Percentiles rank a stretch among this genome's conserved stretches.
phyloP scores from a whole-genome alignment of 495 filamentous ascomycete species.

The Friedmanniomyces simplex region DNA sequence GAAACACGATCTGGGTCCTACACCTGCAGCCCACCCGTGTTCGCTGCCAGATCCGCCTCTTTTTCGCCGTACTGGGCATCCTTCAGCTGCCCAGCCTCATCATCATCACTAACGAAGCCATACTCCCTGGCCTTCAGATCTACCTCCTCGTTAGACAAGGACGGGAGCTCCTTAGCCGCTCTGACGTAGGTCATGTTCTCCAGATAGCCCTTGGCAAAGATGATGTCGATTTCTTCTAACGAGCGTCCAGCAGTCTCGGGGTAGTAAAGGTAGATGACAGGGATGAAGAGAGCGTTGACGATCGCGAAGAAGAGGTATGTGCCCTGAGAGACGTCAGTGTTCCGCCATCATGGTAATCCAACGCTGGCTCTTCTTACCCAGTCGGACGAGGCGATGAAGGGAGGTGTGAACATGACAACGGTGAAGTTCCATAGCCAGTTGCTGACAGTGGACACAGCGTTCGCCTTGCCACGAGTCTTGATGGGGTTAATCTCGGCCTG shows the following conservation, averaged over 20 bases:
- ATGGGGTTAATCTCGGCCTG: slow-evolving; percentile 49
- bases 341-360: no score
- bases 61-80: no score
- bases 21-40: no score
- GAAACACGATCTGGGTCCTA: no score
- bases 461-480: slow-evolving; percentile 43
- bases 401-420: slow-evolving; percentile 30
- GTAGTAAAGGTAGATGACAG: slow-evolving; percentile 67
- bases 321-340: no score
- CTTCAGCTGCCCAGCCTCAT: not conserved
- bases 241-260: slow-evolving; percentile 60
- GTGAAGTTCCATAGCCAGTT: slow-evolving; percentile 47
- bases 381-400: no score
- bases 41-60: no score
- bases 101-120: not conserved
- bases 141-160: no score
- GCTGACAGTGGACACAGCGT: slow-evolving; percentile 41
- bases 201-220: slow-evolving; percentile 65
- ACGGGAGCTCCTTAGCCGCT: no score
- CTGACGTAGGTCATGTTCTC: no score
- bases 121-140: not conserved
- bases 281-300: slow-evolving; percentile 60
- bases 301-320: no score
- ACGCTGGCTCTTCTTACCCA: no score
- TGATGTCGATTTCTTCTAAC: slow-evolving; percentile 72